These are phyloP conservation scores for Oryza australiensis DNA, from an alignment of 176 grass and related monocot genomes.

Conservation along the genomic window DNA sequence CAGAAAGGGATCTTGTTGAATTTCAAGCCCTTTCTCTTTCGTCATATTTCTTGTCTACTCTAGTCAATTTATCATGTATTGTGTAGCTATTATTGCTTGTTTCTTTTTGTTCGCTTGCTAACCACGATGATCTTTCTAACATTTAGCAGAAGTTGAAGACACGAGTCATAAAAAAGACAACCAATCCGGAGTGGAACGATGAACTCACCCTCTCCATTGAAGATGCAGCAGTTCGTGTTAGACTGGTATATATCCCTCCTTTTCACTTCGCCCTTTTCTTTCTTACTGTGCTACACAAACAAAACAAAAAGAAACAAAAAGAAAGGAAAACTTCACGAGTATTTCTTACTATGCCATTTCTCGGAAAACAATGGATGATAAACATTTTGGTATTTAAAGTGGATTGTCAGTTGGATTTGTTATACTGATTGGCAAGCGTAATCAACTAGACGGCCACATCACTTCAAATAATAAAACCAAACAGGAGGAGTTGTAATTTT, in stretches of 20 bases:
- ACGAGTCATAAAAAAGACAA: conserved; percentile 56
- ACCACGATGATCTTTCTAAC: not conserved
- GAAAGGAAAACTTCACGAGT: not conserved
- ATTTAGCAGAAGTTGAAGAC: conserved; percentile 80
- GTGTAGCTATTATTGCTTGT: not conserved
- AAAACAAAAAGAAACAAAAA: not conserved
- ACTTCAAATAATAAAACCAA: too few species aligned
- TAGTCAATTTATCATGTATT: not conserved
- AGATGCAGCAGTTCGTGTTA: conserved; percentile 45
- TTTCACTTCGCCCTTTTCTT: too few species aligned
- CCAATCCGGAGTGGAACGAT: conserved; percentile 88
- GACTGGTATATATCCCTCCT: conserved; percentile 40
- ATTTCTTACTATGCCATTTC: not conserved
- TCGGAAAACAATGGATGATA: not conserved
- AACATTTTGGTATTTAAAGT: not conserved
- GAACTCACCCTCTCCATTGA: conserved; percentile 78
- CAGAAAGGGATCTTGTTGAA: not conserved
- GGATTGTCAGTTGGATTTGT: not conserved
- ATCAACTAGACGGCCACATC: not conserved
- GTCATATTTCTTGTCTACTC: not conserved
- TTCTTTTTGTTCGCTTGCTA: not conserved
- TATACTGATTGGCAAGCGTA: not conserved
- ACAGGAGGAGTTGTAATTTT: not conserved
- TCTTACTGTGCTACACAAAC: not conserved
- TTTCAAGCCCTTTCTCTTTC: not conserved